These are phyloP conservation scores for Voacanga thouarsii DNA, from an alignment of 257 asterid genomes.

Conservation along the genomic window DNA sequence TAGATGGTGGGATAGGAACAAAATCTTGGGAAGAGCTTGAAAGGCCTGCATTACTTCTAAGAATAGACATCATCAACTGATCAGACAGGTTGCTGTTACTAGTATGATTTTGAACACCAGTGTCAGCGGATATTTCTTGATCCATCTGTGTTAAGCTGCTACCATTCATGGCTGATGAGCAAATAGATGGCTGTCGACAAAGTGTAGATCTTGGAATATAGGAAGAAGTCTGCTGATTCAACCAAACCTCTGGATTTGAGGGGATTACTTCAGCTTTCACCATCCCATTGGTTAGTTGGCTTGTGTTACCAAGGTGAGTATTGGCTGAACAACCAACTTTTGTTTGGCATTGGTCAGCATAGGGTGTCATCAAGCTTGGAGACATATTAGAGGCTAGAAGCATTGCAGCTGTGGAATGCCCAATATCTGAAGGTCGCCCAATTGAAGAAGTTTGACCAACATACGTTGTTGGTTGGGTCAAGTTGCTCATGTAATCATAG, in stretches of 20 bases:
- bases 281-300: constrained; percentile 34
- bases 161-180: constrained; percentile 22
- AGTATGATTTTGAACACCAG: constrained; percentile 19
- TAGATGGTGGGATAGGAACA: constrained; percentile 20
- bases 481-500: constrained; percentile 26
- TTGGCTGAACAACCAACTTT: constrained; percentile 21
- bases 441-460: constrained; percentile 30
- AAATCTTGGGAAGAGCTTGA: constrained; percentile 26
- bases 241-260: constrained; percentile 52
- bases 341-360: constrained; percentile 17
- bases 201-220: constrained; percentile 24
- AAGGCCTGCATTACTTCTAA: constrained; percentile 23
- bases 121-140: constrained; percentile 17
- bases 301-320: constrained; percentile 19
- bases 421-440: constrained; percentile 28
- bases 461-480: constrained; percentile 22
- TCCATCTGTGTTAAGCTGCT: constrained; percentile 27
- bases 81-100: constrained; percentile 21
- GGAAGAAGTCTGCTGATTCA: constrained; percentile 35
- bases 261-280: constrained; percentile 60
- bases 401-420: constrained; percentile 24
- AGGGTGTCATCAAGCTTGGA: constrained; percentile 13
- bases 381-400: constrained; percentile 29
- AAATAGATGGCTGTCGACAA: constrained; percentile 25
- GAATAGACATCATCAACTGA: constrained; percentile 24